Evolutionary conservation across 805 yeast species (phyloP), one percentile per base, ranked within the genome.

Genomic region (Limtongia smithiae): DNA sequence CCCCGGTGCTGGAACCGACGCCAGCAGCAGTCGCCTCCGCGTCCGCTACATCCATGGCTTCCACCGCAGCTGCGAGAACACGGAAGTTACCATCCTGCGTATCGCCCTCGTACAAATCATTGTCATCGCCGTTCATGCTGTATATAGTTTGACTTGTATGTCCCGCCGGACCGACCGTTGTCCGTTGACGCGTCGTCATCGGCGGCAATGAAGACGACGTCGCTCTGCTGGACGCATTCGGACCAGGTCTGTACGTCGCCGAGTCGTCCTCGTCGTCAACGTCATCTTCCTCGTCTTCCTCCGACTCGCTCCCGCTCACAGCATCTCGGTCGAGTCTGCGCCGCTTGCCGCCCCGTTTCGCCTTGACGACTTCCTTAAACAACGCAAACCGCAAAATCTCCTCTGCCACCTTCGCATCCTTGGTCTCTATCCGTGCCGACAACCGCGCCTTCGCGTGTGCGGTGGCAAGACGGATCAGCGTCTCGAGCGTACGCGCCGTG

Each of bases 361-460:
- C 72, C 62, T 67, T 65, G 30, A 75, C 68, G 5, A 80, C 79
- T 65, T 87, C 95, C 65, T 83, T 83, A 74, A 90, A 85, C 57
- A 93, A 71, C 0, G 97, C 91, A 66, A 78, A 93, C 62, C 95
- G 78, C 57, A 93, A 72, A 63, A 93, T 68, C 60, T 83, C 83
- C 59, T 87, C 91, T 3, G 98, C 98, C 33, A 85, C 83, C 55
- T 74, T 70, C 1, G 96, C 95, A 68, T 93, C 98, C 55, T 75
- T 75, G 18, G 76, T 75, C 28, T 82, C 87, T 15, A 93, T 83
- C 1, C 78, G 75, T 59, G 78, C 79, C 20, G 95, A 84, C 49
- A 93, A 72, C 60, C 97, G 77, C n/a, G 91, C 86, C 67, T 93
- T 91, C 9, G 97, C 97, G 68, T 93, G 97, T 0, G 98, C 97